phyloP scores from a whole-genome alignment of 2,329 filamentous ascomycete species.

The Fusarium decemcellulare region DNA sequence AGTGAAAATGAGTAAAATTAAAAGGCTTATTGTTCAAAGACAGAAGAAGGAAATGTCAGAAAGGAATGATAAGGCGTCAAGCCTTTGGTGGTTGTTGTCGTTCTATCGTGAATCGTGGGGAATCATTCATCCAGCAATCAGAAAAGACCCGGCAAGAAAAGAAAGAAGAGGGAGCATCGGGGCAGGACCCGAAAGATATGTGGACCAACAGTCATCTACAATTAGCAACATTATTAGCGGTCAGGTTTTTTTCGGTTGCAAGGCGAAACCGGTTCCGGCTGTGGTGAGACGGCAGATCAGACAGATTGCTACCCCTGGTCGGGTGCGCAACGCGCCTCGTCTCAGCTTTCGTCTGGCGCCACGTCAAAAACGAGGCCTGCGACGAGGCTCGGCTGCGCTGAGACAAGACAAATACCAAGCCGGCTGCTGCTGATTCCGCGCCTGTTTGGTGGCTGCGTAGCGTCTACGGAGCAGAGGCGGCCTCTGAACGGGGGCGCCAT shows the following conservation, averaged over 20 bases:
- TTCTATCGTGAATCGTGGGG: too few relatives aligned
- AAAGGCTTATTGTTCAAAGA: too few relatives aligned
- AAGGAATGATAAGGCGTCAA: conserved; percentile 8
- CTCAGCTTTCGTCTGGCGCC: neutral
- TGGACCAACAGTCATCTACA: neutral
- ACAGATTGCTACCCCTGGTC: conserved; percentile 14
- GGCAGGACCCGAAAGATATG: conserved; percentile 22
- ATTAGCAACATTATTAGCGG: neutral
- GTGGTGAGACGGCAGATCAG: conserved; percentile 45
- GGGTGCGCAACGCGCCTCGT: neutral
- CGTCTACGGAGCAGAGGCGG: neutral
- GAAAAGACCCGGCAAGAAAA: neutral
- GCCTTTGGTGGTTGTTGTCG: too few relatives aligned
- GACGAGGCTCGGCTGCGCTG: neutral
- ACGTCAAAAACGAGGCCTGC: conserved; percentile 13
- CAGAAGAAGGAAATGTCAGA: conserved; percentile 2
- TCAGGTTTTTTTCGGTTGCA: neutral
- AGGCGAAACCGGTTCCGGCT: conserved; percentile 44
- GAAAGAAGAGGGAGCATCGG: too few relatives aligned
- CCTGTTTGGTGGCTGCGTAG: neutral
- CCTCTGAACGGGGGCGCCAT: neutral
- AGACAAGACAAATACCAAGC: conserved; percentile 18
- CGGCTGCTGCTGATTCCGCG: conserved; percentile 29
- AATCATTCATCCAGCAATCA: conserved; percentile 22
- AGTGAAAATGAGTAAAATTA: too few relatives aligned